Evolutionary conservation across 306 rosid genomes (phyloP).

Genomic region (Malus sieversii): DNA sequence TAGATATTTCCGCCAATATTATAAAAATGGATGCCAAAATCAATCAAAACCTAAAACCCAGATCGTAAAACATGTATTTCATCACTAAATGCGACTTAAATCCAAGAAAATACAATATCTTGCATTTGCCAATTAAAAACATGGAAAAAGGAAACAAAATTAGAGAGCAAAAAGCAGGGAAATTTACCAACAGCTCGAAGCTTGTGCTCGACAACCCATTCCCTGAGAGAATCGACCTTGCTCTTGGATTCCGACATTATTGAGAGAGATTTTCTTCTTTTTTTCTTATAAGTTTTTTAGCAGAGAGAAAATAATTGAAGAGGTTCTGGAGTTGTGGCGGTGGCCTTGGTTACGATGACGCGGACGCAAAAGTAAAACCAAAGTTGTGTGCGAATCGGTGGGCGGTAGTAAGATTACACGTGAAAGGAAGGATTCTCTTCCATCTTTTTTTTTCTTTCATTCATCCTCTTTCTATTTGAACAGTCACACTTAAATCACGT

Average conservation of each 20-base stretch:
- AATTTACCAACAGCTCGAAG: constrained; percentile 81
- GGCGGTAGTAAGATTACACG: constrained; percentile 1
- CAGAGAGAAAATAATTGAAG: background rate
- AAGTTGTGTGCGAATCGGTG: constrained; percentile 27
- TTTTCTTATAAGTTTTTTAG: background rate
- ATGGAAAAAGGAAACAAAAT: background rate
- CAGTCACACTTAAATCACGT: too few species aligned
- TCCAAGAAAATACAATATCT: background rate
- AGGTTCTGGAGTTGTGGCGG: background rate
- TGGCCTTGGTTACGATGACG: background rate
- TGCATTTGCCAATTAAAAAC: background rate
- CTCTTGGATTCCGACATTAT: constrained; percentile 68
- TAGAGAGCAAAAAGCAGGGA: background rate
- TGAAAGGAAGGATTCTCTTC: background rate
- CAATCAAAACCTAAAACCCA: background rate
- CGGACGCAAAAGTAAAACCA: background rate
- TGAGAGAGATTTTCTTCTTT: background rate
- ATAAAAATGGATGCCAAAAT: background rate
- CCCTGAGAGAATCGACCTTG: constrained; percentile 53
- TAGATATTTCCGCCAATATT: background rate
- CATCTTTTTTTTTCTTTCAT: too few species aligned
- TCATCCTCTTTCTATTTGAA: too few species aligned
- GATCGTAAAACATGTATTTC: background rate
- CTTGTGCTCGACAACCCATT: constrained; percentile 80
- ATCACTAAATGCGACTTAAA: background rate